Evolutionary conservation across 2,329 filamentous ascomycete genomes (phyloP).

Genomic region (Colletotrichum sojae): DNA sequence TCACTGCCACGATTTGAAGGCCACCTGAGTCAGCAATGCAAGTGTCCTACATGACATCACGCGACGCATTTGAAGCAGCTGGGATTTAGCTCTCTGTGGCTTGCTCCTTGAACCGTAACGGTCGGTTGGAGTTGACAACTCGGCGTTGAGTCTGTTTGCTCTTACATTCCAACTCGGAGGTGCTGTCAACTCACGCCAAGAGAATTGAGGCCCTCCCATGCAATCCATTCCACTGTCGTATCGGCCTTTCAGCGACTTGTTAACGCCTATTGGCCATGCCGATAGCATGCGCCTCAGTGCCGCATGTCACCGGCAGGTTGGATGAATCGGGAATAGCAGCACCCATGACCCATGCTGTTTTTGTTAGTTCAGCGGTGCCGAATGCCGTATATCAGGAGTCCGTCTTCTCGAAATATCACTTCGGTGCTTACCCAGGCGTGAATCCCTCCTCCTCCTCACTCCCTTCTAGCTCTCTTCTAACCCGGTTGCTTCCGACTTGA

Average conservation of each 20-base stretch:
- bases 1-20: slow-evolving; percentile 4
- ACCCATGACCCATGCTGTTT: background rate
- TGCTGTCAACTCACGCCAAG: too few relatives aligned
- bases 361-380: background rate
- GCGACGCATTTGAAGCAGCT: background rate
- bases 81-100: too few relatives aligned
- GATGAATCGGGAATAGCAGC: slow-evolving; percentile 7
- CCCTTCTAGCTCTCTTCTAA: too few relatives aligned
- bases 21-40: slow-evolving; percentile 6
- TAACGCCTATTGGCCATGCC: background rate
- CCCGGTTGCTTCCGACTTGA: background rate
- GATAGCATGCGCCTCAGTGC: slow-evolving; percentile 8
- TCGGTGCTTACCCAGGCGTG: background rate
- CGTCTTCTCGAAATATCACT: background rate
- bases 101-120: too few relatives aligned
- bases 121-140: too few relatives aligned
- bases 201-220: too few relatives aligned
- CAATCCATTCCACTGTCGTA: too few relatives aligned
- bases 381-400: background rate
- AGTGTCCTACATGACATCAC: background rate
- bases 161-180: too few relatives aligned
- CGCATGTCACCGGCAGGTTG: background rate
- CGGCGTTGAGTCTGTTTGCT: too few relatives aligned
- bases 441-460: background rate
- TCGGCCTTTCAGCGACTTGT: background rate